Evolutionary conservation across 2,329 filamentous ascomycete species (phyloP), one percentile per base, ranked within the genome.

Genomic region (Niveomyces coronatus): DNA sequence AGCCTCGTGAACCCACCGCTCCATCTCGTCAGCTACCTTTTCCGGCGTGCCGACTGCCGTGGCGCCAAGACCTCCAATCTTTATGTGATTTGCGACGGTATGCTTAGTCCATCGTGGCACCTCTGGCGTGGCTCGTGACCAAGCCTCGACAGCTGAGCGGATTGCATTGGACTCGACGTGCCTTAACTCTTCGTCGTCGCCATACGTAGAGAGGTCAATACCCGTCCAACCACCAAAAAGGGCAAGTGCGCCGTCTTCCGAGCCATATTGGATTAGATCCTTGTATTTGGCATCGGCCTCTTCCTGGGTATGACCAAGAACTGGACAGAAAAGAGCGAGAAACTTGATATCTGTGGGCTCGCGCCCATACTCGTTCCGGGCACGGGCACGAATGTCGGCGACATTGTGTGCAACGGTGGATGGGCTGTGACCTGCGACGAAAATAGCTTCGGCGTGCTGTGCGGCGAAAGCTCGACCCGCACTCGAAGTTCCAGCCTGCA

Each of bases 141-240:
- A 71, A 2, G 57, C 56, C 31, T 67, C 61, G 0, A 67, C 67
- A 1, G 67, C 67, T 0, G 63, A 68, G n/a, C 65, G 60, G 35
- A 78, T 75, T 0, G 74, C 75, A 51, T 79, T 74, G 43, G 68
- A 70, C 52, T 76, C 67, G n/a, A 79, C 72, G 39, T 72, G 61
- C 10, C 74, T 58, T 35, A 82, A 56, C 51, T 82, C 77, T 49
- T 81, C 68, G 29, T 81, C 76, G 18, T 81, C 76, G 0, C 60
- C 68, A 45, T 79, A 81, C 30, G 67, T 59, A 6, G 66, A 62
- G 17, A 82, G 57, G 50, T 82, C 74, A 32, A 80, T 77, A 0
- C 77, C 77, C 0, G 76, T 79, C 75, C 76, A 81, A 0, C 77
- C 77, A 3, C 77, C 74, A 45, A 82, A 82, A 3, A 82, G 54